Conservation (phyloP, 2,329 filamentous ascomycete species). For the Beauveria scarabaeidicola region DNA sequence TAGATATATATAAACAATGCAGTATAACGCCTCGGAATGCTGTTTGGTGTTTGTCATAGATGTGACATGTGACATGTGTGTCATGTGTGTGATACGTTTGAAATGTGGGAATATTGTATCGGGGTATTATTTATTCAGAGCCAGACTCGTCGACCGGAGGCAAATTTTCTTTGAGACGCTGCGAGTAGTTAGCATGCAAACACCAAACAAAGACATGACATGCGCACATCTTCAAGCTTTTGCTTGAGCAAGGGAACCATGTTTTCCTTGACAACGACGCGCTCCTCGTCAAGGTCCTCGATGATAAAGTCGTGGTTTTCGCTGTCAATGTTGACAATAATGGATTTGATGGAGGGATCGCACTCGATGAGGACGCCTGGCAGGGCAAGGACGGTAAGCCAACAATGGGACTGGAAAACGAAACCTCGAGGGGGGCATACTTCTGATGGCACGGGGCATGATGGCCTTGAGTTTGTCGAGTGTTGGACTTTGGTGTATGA, state of each 20-base stretch:
- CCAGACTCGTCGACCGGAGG: conserved; percentile 44
- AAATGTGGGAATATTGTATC: background rate
- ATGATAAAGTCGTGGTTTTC: conserved; percentile 66
- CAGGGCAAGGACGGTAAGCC: background rate
- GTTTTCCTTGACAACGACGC: conserved; percentile 65
- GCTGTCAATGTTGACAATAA: conserved; percentile 69
- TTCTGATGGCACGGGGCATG: conserved; percentile 6
- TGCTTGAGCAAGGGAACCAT: conserved; percentile 61
- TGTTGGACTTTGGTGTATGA: background rate
- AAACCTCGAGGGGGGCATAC: conserved; percentile 52
- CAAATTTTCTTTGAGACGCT: conserved; percentile 45
- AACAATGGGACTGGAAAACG: background rate
- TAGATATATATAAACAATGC: background rate
- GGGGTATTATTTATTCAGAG: conserved; percentile 30
- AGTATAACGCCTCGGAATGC: conserved; percentile 2
- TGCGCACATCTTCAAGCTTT: conserved; percentile 56
- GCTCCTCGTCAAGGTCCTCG: conserved; percentile 70
- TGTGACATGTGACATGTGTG: background rate
- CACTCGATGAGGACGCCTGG: conserved; percentile 68
- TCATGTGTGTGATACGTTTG: background rate
- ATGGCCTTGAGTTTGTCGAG: background rate
- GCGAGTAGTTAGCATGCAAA: conserved; percentile 3
- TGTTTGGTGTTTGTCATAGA: background rate
- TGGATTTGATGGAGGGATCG: conserved; percentile 81
- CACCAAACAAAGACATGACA: background rate